Evolutionary conservation across 345 rosid genomes (phyloP).

Genomic region (Brassica cretica): DNA sequence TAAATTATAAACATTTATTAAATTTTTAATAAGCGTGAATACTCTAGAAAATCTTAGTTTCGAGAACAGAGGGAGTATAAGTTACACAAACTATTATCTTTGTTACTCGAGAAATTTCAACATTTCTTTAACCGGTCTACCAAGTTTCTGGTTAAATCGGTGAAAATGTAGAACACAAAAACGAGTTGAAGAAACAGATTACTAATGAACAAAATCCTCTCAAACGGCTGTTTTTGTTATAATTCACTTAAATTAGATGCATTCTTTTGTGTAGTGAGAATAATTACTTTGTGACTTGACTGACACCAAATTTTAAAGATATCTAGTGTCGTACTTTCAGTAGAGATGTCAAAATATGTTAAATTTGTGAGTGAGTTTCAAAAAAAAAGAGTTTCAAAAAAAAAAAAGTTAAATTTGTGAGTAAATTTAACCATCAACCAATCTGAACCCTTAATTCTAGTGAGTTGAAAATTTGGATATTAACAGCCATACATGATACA

Average conservation of each 20-base stretch:
- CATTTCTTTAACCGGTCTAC: conserved; percentile 2
- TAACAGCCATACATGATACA: not conserved
- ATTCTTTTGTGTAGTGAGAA: not conserved
- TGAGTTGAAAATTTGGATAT: too few species aligned
- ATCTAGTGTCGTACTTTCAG: too few species aligned
- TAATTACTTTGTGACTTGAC: not conserved
- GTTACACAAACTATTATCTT: not conserved
- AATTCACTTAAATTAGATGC: not conserved
- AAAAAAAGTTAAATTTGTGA: too few species aligned
- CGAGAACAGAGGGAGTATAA: too few species aligned
- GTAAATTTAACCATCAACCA: too few species aligned
- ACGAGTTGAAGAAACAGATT: not conserved
- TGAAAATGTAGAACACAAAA: not conserved
- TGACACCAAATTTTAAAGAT: not conserved
- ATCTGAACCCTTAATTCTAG: too few species aligned
- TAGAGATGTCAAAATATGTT: too few species aligned
- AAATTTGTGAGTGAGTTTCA: too few species aligned
- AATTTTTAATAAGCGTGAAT: too few species aligned
- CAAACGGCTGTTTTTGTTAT: not conserved
- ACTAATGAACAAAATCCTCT: not conserved
- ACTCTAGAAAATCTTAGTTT: too few species aligned
- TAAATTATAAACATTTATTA: too few species aligned
- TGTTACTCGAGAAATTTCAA: not conserved
- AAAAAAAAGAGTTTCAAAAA: too few species aligned
- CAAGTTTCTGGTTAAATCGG: not conserved